Evolutionary conservation across 805 yeast genomes (phyloP).

Genomic region (Hanseniaspora lachancei): DNA sequence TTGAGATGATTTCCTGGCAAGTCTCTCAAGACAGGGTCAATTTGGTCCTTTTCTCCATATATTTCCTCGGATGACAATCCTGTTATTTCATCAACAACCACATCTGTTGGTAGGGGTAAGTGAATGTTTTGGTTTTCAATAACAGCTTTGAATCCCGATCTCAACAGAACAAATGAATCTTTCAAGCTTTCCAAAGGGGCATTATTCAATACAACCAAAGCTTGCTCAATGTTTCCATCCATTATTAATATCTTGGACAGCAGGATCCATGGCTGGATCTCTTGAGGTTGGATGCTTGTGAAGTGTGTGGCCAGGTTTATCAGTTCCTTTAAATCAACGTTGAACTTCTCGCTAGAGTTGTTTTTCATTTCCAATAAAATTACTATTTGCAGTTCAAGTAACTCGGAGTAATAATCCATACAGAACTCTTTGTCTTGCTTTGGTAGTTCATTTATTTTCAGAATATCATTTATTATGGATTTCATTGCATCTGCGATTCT

Average conservation of each 20-base stretch:
- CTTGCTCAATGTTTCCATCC: conserved; percentile 54
- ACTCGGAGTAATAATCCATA: conserved; percentile 11
- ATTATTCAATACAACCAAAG: conserved; percentile 58
- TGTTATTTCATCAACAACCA: conserved; percentile 54
- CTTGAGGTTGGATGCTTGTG: conserved; percentile 61
- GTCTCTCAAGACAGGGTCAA: conserved; percentile 48
- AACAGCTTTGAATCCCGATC: conserved; percentile 15
- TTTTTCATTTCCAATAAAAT: neutral
- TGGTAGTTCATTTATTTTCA: conserved; percentile 14
- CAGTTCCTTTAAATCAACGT: neutral
- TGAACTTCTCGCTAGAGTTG: neutral
- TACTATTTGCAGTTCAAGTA: conserved; percentile 5
- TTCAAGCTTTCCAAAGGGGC: conserved; percentile 66
- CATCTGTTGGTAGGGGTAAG: conserved; percentile 66
- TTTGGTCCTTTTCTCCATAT: conserved; percentile 48
- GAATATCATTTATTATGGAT: conserved; percentile 22
- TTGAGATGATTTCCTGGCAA: conserved; percentile 60
- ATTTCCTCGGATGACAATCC: conserved; percentile 54
- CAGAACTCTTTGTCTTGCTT: conserved; percentile 3
- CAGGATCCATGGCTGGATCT: conserved; percentile 60
- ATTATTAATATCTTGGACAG: conserved; percentile 52
- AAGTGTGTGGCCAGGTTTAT: neutral
- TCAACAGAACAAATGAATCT: conserved; percentile 43
- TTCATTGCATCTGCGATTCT: conserved; percentile 28
- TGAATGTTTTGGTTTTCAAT: conserved; percentile 35